These are phyloP conservation scores for Colletotrichum scovillei DNA, from an alignment of 2,329 filamentous ascomycete genomes.

Conservation along the genomic window DNA sequence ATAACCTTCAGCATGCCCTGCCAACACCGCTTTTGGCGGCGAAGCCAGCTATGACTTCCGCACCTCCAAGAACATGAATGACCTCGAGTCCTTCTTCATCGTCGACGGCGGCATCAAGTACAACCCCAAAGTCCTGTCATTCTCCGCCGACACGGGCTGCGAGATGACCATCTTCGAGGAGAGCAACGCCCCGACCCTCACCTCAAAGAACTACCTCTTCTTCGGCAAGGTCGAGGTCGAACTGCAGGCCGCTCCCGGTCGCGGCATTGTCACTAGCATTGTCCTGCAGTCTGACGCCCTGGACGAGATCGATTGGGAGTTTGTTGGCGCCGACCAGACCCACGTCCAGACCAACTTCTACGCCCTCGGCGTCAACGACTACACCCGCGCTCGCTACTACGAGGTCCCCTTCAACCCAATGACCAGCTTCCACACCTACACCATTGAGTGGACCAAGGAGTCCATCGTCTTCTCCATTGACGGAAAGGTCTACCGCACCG, in stretches of 20 bases:
- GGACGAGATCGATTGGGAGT: slow-evolving; percentile 66
- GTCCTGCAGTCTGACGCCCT: slow-evolving; percentile 62
- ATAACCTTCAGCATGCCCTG: slow-evolving; percentile 24
- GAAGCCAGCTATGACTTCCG: slow-evolving; percentile 31
- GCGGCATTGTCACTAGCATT: slow-evolving; percentile 60
- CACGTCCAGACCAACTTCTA: slow-evolving; percentile 64
- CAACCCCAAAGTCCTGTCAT: slow-evolving; percentile 48
- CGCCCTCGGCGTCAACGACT: slow-evolving; percentile 66
- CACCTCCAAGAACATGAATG: slow-evolving; percentile 46
- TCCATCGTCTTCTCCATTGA: slow-evolving; percentile 71
- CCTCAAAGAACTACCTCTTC: slow-evolving; percentile 60
- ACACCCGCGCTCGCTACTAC: slow-evolving; percentile 61
- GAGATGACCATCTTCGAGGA: slow-evolving; percentile 60
- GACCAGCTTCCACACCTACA: slow-evolving; percentile 70
- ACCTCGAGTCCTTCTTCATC: slow-evolving; percentile 63
- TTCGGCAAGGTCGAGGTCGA: slow-evolving; percentile 62
- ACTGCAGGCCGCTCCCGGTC: slow-evolving; percentile 58
- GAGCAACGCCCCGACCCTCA: slow-evolving; percentile 59
- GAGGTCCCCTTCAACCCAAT: slow-evolving; percentile 53
- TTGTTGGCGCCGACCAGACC: slow-evolving; percentile 44
- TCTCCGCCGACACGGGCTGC: slow-evolving; percentile 54
- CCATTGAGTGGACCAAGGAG: slow-evolving; percentile 73
- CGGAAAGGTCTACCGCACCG: slow-evolving; percentile 56
- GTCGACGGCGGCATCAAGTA: slow-evolving; percentile 59
- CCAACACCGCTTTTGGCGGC: slow-evolving; percentile 36